A percentile compares a stretch with the other conserved stretches of the same genome.
These are phyloP conservation scores for Dictyostelium capitatum DNA, from an alignment of 78 protist species.

Conservation along the genomic window DNA sequence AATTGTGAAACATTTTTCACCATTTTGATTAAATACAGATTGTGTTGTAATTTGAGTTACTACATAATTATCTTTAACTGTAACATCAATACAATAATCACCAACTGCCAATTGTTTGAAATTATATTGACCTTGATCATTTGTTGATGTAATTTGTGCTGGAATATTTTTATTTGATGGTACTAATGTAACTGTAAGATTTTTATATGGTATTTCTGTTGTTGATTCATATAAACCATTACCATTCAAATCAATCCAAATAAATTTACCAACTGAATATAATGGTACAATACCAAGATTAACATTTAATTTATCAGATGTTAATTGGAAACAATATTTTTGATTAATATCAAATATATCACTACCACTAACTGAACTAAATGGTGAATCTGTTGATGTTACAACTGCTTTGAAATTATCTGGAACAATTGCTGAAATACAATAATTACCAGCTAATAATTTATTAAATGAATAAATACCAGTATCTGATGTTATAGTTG, in stretches of 20 bases:
- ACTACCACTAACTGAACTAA: not conserved
- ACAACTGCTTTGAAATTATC: not conserved
- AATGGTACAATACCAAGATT: conserved; percentile 43
- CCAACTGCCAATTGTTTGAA: conserved; percentile 10
- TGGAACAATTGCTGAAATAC: not conserved
- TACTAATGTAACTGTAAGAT: not conserved
- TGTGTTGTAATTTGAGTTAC: not conserved
- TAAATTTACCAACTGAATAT: conserved; percentile 3
- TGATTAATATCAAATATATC: not conserved
- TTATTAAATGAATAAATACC: conserved; percentile 10
- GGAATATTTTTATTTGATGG: not conserved
- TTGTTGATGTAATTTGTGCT: not conserved
- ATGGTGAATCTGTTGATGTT: conserved; percentile 3
- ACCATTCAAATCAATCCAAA: conserved; percentile 20
- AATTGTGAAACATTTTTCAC: not conserved
- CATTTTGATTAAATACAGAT: not conserved
- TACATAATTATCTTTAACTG: not conserved
- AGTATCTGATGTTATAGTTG: not conserved
- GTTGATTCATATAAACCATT: not conserved
- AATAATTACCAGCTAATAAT: conserved; percentile 14
- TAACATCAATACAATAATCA: not conserved
- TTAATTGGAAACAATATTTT: not conserved
- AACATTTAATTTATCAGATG: not conserved
- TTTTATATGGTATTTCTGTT: not conserved
- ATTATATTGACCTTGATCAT: conserved; percentile 11